phyloP scores from a whole-genome alignment of 2,329 filamentous ascomycete species.

The Aspergillus phoenicis region DNA sequence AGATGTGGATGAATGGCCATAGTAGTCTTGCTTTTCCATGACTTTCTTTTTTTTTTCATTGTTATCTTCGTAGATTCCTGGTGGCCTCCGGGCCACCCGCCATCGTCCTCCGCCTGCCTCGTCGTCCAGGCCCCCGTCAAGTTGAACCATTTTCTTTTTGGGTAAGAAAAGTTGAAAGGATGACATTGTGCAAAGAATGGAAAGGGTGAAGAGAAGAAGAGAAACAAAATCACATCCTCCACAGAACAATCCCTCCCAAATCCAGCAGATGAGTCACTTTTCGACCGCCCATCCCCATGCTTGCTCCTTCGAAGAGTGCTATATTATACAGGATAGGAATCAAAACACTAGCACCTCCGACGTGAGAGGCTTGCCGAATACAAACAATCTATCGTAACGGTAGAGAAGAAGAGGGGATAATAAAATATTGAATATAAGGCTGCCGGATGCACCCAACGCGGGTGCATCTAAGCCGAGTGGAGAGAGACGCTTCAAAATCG shows the following conservation, averaged over 20 bases:
- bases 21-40: constrained; percentile 21
- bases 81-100: not conserved
- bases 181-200: constrained; percentile 7
- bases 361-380: constrained; percentile 14
- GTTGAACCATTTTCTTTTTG: constrained; percentile 18
- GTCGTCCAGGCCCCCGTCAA: constrained; percentile 13
- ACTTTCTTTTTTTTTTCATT: constrained; percentile 11
- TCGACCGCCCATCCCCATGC: constrained; percentile 22
- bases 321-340: constrained; percentile 29
- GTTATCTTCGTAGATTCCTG: not conserved
- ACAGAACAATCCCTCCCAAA: constrained; percentile 3
- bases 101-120: constrained; percentile 14
- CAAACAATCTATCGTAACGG: constrained; percentile 23
- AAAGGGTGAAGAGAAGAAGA: constrained; percentile 7
- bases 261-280: constrained; percentile 24
- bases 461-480: constrained; percentile 3
- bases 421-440: constrained; percentile 11
- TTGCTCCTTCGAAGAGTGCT: constrained; percentile 18
- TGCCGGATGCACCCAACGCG: constrained; percentile 5
- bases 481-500: constrained; percentile 4
- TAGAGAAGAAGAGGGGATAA: constrained; percentile 11
- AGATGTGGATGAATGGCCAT: constrained; percentile 16
- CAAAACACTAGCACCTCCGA: constrained; percentile 18
- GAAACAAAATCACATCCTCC: constrained; percentile 9
- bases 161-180: constrained; percentile 5